Percentiles rank a stretch among this genome's conserved stretches.
Conservation (phyloP, 1,284 basidiomycete species). For the Moesziomyces aphidis region DNA sequence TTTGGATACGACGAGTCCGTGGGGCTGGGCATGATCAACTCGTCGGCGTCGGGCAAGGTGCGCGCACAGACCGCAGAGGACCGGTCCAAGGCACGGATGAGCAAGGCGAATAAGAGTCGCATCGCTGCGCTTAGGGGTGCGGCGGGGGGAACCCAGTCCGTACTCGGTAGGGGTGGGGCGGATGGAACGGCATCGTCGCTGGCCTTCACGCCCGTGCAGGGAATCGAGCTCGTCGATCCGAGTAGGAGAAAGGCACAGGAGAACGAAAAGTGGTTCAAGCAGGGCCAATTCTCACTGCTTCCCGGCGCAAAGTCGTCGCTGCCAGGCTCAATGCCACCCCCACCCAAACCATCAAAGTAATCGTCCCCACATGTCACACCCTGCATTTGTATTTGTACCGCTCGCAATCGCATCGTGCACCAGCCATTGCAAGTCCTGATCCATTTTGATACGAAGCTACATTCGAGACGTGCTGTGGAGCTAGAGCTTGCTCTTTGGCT, state of each 20-base stretch:
- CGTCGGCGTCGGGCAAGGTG: slow-evolving; percentile 83
- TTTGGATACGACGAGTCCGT: slow-evolving; percentile 96
- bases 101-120: slow-evolving; percentile 92
- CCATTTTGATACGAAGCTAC: not conserved
- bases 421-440: not conserved
- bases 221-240: slow-evolving; percentile 69
- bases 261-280: slow-evolving; percentile 69
- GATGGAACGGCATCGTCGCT: slow-evolving; percentile 87
- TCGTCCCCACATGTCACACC: too few relatives aligned
- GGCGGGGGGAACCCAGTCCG: slow-evolving; percentile 71
- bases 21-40: slow-evolving; percentile 93
- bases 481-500: slow-evolving; percentile 32
- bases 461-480: not conserved
- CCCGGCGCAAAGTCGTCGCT: slow-evolving; percentile 33
- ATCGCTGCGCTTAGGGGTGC: slow-evolving; percentile 63
- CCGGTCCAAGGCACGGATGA: slow-evolving; percentile 92
- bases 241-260: slow-evolving; percentile 60
- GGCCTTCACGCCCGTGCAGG: slow-evolving; percentile 95
- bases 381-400: slow-evolving; percentile 28
- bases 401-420: not conserved
- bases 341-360: slow-evolving; percentile 21
- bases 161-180: not conserved
- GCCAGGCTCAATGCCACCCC: slow-evolving; percentile 37
- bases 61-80: slow-evolving; percentile 85
- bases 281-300: slow-evolving; percentile 66